Evolutionary conservation across 1,284 basidiomycete genomes (phyloP), one percentile per base, ranked within the genome.

Genomic region (Sporisorium scitamineum): DNA sequence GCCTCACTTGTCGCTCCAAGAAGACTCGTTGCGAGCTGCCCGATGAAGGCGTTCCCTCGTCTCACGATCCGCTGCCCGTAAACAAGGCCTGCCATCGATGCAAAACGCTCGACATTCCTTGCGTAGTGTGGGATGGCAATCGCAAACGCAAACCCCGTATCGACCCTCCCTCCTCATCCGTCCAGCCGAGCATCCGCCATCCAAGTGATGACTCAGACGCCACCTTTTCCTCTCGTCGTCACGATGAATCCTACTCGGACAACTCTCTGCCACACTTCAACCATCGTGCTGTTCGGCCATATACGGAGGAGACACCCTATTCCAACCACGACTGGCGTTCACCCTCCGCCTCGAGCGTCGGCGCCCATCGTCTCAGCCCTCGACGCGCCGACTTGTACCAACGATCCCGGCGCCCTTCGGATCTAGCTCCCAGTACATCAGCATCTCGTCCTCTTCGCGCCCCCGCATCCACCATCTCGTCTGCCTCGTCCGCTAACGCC

Each of bases 11-110:
- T 31, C 58, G 74, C 9, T 70, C 65, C 56, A 76, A 71, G 44
- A 79, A 79, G 55, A 61, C 71, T 13, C 53, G 70, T 37, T 79
- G 77, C 61, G 70, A 73, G 57, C 60, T 79, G 13, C 69, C 73
- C 8, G 70, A 79, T 50, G 63, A 66, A 44, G n/a, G 24, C 13
- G 50, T 70, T 27, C 47, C 44, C 11, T 79, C 77, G 10, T 67
- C 69, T 22, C 47, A 60, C 41, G 54, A 54, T 37, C 66, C 74
- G 0, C 18, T 79, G n/a, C 62, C 60, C 24, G 32, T 47, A n/a
- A 44, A 65, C 32, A 58, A 70, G 29, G 66, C 65, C 7, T 76
- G 76, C 32, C 63, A 70, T 42, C 53, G 73, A 44, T 78, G 76
- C 55, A 51, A 37, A 14, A 57, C 61, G n/a, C 60, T 72, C 50